phyloP scores from a whole-genome alignment of 257 asterid species.

The Solanum habrochaites region DNA sequence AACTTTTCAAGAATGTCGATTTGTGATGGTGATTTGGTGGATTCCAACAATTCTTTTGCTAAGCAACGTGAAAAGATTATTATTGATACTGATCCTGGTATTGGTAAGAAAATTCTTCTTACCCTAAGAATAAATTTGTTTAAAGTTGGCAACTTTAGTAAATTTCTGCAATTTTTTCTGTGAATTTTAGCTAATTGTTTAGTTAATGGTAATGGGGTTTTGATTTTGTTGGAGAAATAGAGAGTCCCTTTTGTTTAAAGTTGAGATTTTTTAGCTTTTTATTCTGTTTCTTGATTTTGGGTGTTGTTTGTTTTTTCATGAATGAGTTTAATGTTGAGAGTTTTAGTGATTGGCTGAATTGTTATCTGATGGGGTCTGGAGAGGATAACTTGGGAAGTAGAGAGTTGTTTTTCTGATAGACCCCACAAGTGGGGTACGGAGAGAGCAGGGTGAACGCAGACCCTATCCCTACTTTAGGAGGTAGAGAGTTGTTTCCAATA shows the following conservation, averaged over 20 bases:
- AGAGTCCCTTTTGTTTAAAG: too few relatives aligned
- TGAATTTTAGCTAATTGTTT: neutral
- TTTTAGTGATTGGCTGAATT: neutral
- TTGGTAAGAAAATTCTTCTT: slow-evolving; percentile 8
- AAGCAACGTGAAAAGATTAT: slow-evolving; percentile 10
- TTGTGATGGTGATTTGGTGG: neutral
- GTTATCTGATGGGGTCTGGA: neutral
- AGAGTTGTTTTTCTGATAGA: neutral
- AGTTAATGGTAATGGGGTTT: neutral
- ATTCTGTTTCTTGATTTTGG: neutral
- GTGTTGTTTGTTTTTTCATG: neutral
- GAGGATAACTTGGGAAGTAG: neutral
- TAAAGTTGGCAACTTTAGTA: neutral
- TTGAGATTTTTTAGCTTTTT: too few relatives aligned
- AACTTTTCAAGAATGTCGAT: neutral
- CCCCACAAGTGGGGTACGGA: neutral
- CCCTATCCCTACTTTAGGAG: neutral
- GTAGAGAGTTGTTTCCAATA: too few relatives aligned
- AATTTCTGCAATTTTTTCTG: neutral
- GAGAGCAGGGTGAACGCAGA: neutral
- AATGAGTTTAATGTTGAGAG: too few relatives aligned
- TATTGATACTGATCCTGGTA: slow-evolving; percentile 40
- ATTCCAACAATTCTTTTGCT: neutral
- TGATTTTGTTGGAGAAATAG: neutral
- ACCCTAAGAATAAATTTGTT: neutral